phyloP scores from a whole-genome alignment of 345 rosid genomes.

The Pistacia atlantica region DNA sequence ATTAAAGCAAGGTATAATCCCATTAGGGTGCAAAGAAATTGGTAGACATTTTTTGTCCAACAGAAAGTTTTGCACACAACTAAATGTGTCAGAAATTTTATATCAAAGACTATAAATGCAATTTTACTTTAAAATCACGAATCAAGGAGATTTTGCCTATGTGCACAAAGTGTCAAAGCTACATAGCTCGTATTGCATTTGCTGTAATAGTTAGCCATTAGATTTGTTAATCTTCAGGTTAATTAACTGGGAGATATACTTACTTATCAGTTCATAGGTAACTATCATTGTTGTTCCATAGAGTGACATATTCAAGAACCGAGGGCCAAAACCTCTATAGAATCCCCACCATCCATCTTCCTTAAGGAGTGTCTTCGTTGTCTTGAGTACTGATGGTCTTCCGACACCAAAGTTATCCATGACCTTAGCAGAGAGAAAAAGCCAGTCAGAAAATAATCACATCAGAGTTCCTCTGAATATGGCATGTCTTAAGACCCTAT shows the following conservation, averaged over 20 bases:
- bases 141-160: not conserved
- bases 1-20: not conserved
- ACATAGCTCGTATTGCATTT: not conserved
- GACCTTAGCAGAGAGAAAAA: slow-evolving; percentile 34
- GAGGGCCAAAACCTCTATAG: slow-evolving; percentile 64
- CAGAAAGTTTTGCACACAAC: not conserved
- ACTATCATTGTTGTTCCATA: slow-evolving; percentile 73
- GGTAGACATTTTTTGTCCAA: not conserved
- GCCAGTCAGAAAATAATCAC: not conserved
- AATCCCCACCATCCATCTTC: slow-evolving; percentile 71
- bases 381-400: slow-evolving; percentile 64
- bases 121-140: not conserved
- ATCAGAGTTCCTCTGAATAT: not conserved
- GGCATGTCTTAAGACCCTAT: not conserved
- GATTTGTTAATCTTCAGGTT: not conserved
- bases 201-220: not conserved
- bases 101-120: not conserved
- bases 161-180: not conserved
- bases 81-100: not conserved
- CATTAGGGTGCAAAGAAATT: not conserved
- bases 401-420: slow-evolving; percentile 59
- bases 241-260: slow-evolving; percentile 11
- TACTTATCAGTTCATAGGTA: slow-evolving; percentile 68
- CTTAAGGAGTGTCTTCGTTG: slow-evolving; percentile 45
- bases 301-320: slow-evolving; percentile 63